Base-by-base conservation (phyloP, 345 rosid species). In the Psidium friedrichsthalianum region DNA sequence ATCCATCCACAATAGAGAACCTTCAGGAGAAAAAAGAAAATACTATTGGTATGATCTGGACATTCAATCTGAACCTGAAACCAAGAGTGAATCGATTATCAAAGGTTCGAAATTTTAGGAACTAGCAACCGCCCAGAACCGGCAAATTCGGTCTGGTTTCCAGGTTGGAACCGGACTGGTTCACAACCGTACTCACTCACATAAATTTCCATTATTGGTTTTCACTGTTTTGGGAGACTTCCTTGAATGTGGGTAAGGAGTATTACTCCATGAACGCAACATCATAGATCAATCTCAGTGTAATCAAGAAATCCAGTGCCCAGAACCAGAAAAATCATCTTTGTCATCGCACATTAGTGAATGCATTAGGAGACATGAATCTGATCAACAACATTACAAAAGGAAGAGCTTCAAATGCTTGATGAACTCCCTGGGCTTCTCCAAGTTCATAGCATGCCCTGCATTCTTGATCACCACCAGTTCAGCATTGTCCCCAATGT, bases 381-480 rank as follows among this genome's bases (percentile, higher is more conserved):
- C 47, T 69, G 80, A 69, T 69, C 24, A 36, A 36, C 40, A 18
- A 36, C 6, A 18, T 69, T 40, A 69, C 47, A 49, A 20, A 29
- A 91, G 90, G 61, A 91, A 92, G 6, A 82, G 74, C 74, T 90
- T 91, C 87, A 91, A 86, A 56, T 90, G 90, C 81, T 85, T 90
- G 76, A 88, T 56, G 87, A 88, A 90, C 32, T 90, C 94, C 49
- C 80, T 88, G 1, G 92, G 90, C 89, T 90, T 91, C 88, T 92
- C 94, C 27, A 86, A 78, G 80, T 90, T 92, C 27, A 92, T 64
- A 16, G 93, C 94, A 49, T 92, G 94, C 81, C 94, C 95, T 82
- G 94, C 93, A 11, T 90, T 92, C 91, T 92, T 93, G 24, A 95
- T 92, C 89, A 94, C 93, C 86, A 85, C 93, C 69, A 95, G 85